Base-by-base conservation (phyloP, 768 basidiomycete species). In the Crucibulum laeve region DNA sequence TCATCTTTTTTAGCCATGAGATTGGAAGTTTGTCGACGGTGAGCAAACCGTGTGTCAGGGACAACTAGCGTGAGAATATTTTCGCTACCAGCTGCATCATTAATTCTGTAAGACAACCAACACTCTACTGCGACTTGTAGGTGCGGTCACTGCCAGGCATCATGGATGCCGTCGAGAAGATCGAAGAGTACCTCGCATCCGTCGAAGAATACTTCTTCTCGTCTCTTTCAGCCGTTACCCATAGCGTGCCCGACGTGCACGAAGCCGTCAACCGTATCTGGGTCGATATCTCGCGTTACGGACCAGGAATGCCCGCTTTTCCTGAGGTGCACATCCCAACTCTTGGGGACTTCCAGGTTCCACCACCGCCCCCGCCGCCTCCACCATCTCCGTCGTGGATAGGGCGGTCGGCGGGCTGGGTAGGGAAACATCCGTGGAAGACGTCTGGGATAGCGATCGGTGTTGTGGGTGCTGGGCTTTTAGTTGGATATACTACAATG, bases 201-300 rank as follows among this genome's bases (percentile, higher is more conserved):
- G 61, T 84, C 40, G 85, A 89, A 54, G 77, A 79, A 46, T 70
- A 78, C 51, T 62, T 90, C 59, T 69, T 72, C 40, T 63, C 74
- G 24, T 76, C 82, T 8, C 54, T 84, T 18, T 64, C 75, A 33
- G 65, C 77, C 13, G 81, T 77, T 4, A 74, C 79, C 0, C 70
- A 78, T 23, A 77, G 79, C 53, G 64, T 88, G 36, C 79, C 82
- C 30, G 77, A 72, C 51, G 65, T 88, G 37, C 76, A 78, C 44
- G 83, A 88, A 47, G 73, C 79, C 23, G 61, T 82, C 17, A 74
- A 85, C 50, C 75, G 80, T 19, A 69, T 91, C 44, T 90, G 86
- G 84, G 62, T 78, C 18, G 89, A 92, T 56, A 78, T 92, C 48
- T 74, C 85, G 37, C 82, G 90, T 44, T 90, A 87, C 59, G 88